Percentiles rank a stretch among this genome's conserved stretches.
Evolutionary conservation across 495 filamentous ascomycete genomes (phyloP).

Genomic region (Bombardia bombarda): DNA sequence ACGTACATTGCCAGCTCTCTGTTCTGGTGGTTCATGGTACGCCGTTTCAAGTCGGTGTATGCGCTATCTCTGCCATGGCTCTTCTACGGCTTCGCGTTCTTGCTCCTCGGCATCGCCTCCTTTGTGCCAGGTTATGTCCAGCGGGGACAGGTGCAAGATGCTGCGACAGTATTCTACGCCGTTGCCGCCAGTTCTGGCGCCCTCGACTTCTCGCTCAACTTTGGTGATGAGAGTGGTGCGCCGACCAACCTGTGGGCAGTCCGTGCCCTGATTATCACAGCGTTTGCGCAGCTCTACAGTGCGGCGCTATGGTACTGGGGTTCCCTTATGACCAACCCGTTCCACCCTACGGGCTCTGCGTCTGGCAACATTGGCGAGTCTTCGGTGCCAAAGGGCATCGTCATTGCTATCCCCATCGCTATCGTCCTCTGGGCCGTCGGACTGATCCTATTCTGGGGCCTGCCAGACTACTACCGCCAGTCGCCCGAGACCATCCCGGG

Average conservation of each 20-base stretch:
- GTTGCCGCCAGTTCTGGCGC: constrained; percentile 49
- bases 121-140: constrained; percentile 25
- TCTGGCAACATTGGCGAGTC: constrained; percentile 3
- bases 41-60: constrained; percentile 37
- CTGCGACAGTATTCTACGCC: constrained; percentile 49
- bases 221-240: constrained; percentile 49
- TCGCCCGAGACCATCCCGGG: constrained; percentile 56
- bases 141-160: constrained; percentile 45
- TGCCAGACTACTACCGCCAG: constrained; percentile 59
- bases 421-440: constrained; percentile 42
- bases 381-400: constrained; percentile 25
- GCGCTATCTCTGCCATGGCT: constrained; percentile 41
- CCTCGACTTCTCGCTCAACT: constrained; percentile 57
- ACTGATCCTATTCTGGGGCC: constrained; percentile 42
- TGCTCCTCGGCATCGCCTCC: constrained; percentile 52
- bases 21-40: constrained; percentile 56
- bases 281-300: constrained; percentile 52
- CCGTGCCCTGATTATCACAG: constrained; percentile 53
- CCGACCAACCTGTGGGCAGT: constrained; percentile 51
- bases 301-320: constrained; percentile 56
- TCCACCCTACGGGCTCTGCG: constrained; percentile 2
- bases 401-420: constrained; percentile 40
- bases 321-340: constrained; percentile 20
- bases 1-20: constrained; percentile 55
- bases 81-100: constrained; percentile 51